Base-by-base conservation (phyloP, 495 filamentous ascomycete species). In the Cairneyella variabilis region DNA sequence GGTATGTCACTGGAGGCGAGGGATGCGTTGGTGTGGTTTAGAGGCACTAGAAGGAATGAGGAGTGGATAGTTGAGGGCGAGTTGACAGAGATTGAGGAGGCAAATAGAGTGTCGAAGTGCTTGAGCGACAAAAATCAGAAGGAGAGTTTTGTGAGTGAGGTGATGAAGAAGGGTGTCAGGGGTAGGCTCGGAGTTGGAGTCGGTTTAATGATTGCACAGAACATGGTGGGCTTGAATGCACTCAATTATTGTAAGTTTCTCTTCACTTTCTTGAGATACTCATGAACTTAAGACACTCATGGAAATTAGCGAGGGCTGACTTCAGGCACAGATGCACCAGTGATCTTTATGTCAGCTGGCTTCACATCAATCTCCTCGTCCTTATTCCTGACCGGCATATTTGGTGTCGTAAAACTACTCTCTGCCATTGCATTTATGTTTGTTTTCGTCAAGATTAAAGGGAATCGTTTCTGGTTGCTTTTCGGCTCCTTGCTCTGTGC, bases 201-300 rank as follows among this genome's bases (percentile, higher is more conserved):
- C 17, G 51, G 51, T n/a, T 18, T 53, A 2, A 53, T 53, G 51
- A 28, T 53, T 23, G 51, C 51, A 2, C 51, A 53, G 28, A 53
- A 53, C 28, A 53, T 53, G 51, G 51, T 53, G 17, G 51, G 51
- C 14, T 40, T 53, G 28, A 53, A 53, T 38, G 51, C 51, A 36
- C 38, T 53, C 27, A 53, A 53, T 26, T 53, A 53, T 17, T 53
- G 16, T 34, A 28, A 20, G 23, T 48, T 18, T 17, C n/a, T 12
- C 8, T 46, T 14, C 7, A 17, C 36, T 16, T 38, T 14, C 6
- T 6, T 16, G 6, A 2, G 5, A 5, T 9, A 17, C n/a, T n/a
- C n/a, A n/a, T n/a, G n/a, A n/a, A n/a, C n/a, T n/a, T n/a, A n/a
- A n/a, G n/a, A n/a, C n/a, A 17, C n/a, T 6, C n/a, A 38, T 38